These are phyloP conservation scores for Amauroascus verrucosus DNA, from an alignment of 2,329 filamentous ascomycete species.

Conservation along the genomic window DNA sequence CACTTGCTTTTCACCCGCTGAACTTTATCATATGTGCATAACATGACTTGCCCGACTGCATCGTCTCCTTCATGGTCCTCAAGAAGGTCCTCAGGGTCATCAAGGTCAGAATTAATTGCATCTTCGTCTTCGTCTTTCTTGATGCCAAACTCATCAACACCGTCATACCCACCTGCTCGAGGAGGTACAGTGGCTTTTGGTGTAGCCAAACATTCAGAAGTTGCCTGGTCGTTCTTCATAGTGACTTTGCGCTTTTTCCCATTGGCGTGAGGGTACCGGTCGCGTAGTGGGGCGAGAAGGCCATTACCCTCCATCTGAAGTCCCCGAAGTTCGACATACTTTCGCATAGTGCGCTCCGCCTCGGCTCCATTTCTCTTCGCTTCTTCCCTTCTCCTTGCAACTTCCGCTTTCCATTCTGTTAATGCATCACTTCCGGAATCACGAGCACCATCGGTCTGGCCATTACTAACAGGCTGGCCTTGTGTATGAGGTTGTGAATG, in stretches of 20 bases:
- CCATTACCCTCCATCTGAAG: slow-evolving; percentile 38
- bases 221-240: slow-evolving; percentile 9
- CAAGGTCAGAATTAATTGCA: slow-evolving; percentile 95
- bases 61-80: slow-evolving; percentile 83
- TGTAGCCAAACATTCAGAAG: slow-evolving; percentile 12
- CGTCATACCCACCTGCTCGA: slow-evolving; percentile 47
- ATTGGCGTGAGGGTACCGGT: slow-evolving; percentile 28
- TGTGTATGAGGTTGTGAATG: slow-evolving; percentile 32
- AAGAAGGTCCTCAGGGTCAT: slow-evolving; percentile 79
- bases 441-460: slow-evolving; percentile 66
- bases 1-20: slow-evolving; percentile 99
- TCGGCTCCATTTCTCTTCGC: slow-evolving; percentile 28
- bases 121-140: slow-evolving; percentile 68
- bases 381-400: slow-evolving; percentile 34
- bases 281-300: slow-evolving; percentile 35
- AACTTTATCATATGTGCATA: slow-evolving; percentile 99
- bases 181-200: slow-evolving; percentile 15
- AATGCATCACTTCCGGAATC: slow-evolving; percentile 42
- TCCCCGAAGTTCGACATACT: slow-evolving; percentile 35
- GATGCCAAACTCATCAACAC: slow-evolving; percentile 40
- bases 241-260: slow-evolving; percentile 31
- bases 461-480: slow-evolving; percentile 37
- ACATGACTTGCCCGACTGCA: slow-evolving; percentile 77
- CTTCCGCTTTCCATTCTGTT: slow-evolving; percentile 44
- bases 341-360: slow-evolving; percentile 33